Evolutionary conservation across 257 asterid genomes (phyloP), one percentile per base, ranked within the genome.

Genomic region (Fraxinus anomala): DNA sequence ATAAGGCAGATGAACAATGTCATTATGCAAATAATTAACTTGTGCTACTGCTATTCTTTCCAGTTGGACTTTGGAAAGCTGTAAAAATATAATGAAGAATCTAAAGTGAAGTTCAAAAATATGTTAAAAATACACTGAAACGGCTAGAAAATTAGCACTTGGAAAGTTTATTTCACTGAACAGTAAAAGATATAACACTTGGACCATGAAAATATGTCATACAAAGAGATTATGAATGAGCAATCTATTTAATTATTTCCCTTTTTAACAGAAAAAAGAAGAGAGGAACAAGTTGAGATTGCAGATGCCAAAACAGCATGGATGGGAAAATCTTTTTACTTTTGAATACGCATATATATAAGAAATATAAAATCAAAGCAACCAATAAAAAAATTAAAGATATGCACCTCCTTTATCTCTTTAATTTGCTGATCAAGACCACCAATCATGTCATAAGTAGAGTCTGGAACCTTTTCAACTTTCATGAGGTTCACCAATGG

Each of bases 401-500:
- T 37, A 23, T 6, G 54, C 21, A 85, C 91, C 91, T 89, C 94
- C 80, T 87, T 84, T n/a, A 89, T 89, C 90, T 89, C 94, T 79
- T 87, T 89, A 74, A 89, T 89, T 80, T 89, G 91, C 83, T 87
- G 94, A 78, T 89, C 94, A 80, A 89, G 94, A 34, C 98, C 97
- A 85, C 99, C 99, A 86, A 95, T 95, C 99, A 95, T 93, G 90
- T 93, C 99, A 84, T 93, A 95, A 30, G 99, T 93, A 82, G 98
- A 95, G 81, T 95, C 97, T 0, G 98, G 99, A 72, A 95, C 99
- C 81, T 95, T 95, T 73, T 95, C 99, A 71, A 95, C 99, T 89
- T 95, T 91, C 99, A 95, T 93, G 40, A 95, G 97, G 81, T 95
- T 95, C 86, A 95, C 97, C 85, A 93, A 79, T 0, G 98, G 97